These are phyloP conservation scores for Elsinoe australis DNA, from an alignment of 2,329 filamentous ascomycete genomes.

Conservation along the genomic window DNA sequence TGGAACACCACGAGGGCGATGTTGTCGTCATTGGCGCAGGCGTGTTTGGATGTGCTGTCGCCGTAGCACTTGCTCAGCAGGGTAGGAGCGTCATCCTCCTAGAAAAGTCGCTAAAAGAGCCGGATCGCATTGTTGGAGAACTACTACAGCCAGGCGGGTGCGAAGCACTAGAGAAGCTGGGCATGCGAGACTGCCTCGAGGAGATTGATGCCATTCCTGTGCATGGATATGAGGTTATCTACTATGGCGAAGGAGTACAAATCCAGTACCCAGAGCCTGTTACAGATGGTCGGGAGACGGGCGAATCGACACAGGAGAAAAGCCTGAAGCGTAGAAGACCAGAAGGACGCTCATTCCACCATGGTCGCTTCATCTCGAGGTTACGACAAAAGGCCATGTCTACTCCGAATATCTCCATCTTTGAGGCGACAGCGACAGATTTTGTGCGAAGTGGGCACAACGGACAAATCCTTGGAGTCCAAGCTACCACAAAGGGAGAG, in stretches of 20 bases:
- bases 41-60: conserved; percentile 78
- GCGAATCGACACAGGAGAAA: conserved; percentile 27
- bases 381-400: conserved; percentile 65
- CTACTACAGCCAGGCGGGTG: conserved; percentile 89
- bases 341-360: conserved; percentile 79
- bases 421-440: conserved; percentile 79
- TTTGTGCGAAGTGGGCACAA: conserved; percentile 63
- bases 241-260: conserved; percentile 61
- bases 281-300: no score
- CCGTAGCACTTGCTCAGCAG: conserved; percentile 77
- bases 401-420: conserved; percentile 76
- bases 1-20: conserved; percentile 58
- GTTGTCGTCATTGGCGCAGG: conserved; percentile 89
- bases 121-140: conserved; percentile 93
- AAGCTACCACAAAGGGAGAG: conserved; percentile 58
- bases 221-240: conserved; percentile 81
- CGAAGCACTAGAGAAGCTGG: conserved; percentile 68
- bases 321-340: conserved; percentile 43
- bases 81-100: conserved; percentile 84
- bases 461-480: conserved; percentile 72
- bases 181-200: conserved; percentile 73
- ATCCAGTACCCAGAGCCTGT: conserved; percentile 75
- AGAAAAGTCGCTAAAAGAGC: conserved; percentile 82
- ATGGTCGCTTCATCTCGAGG: conserved; percentile 83
- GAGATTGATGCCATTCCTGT: conserved; percentile 79